Base-by-base conservation (phyloP, 1,284 basidiomycete genomes). In the Earliella scabrosa region DNA sequence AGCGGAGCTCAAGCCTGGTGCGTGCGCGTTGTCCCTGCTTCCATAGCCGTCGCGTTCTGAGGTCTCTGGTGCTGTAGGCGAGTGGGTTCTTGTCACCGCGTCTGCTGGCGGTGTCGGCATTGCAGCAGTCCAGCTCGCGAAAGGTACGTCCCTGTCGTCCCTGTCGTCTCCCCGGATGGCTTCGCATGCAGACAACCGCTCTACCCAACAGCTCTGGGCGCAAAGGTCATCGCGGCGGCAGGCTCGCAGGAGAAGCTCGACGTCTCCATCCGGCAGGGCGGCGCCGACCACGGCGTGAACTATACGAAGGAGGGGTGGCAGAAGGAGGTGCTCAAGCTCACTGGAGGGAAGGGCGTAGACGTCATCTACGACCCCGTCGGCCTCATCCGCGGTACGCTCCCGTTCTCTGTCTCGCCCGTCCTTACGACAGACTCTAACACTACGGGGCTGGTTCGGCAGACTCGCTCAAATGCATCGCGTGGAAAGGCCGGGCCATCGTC, bases 101-200 rank as follows among this genome's bases (percentile, higher is more conserved):
- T 90, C 90, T n/a, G 93, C 92, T 1, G 93, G 93, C 11, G 96
- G 96, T 24, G 95, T 99, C 4, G 97, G 97, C 1, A 86, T 98
- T 46, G 87, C 88, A 8, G 95, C 95, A 3, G 87, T 94, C 14
- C 95, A 97, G 69, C 80, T 97, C 50, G 95, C 93, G 16, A 96
- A 96, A 82, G 84, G 88, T 88, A 32, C 27, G 66, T 6, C 29
- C 29, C 29, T 31, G 29, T 13, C 29, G n/a, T n/a, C n/a, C n/a
- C n/a, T n/a, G n/a, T n/a, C n/a, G n/a, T n/a, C n/a, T n/a, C n/a
- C n/a, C n/a, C n/a, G n/a, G n/a, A n/a, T n/a, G n/a, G n/a, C n/a
- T n/a, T n/a, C n/a, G n/a, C n/a, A n/a, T n/a, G n/a, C n/a, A n/a
- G n/a, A n/a, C n/a, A n/a, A n/a, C n/a, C n/a, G n/a, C n/a, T n/a